These are phyloP conservation scores for Hortaea sp. DNA, from an alignment of 2,329 filamentous ascomycete species.

Conservation along the genomic window DNA sequence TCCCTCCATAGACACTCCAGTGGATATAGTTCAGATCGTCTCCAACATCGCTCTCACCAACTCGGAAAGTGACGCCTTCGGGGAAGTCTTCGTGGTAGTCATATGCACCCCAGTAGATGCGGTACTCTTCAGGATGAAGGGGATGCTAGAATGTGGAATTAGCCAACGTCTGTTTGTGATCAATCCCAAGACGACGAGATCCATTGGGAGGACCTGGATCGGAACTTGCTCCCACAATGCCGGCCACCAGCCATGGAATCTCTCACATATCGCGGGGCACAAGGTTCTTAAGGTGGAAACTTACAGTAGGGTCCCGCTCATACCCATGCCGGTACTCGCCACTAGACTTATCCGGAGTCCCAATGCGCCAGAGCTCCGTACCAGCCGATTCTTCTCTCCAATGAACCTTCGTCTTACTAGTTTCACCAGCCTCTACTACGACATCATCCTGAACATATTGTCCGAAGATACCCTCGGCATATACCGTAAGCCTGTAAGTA, in stretches of 20 bases:
- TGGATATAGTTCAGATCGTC: constrained; percentile 54
- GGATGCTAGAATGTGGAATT: constrained; percentile 25
- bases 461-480: constrained; percentile 53
- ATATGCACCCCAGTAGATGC: constrained; percentile 52
- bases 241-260: too few relatives aligned
- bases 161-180: too few relatives aligned
- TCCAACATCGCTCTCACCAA: constrained; percentile 42
- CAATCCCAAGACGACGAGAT: too few relatives aligned
- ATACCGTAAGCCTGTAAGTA: constrained; percentile 53
- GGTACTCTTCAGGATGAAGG: constrained; percentile 46
- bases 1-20: constrained; percentile 53
- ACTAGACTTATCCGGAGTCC: constrained; percentile 50
- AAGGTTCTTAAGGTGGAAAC: too few relatives aligned
- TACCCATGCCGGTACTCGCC: constrained; percentile 53
- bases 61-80: constrained; percentile 46
- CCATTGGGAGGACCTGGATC: too few relatives aligned
- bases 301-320: constrained; percentile 31
- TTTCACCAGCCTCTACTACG: constrained; percentile 33
- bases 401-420: constrained; percentile 29
- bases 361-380: constrained; percentile 52
- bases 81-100: constrained; percentile 53
- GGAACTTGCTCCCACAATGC: too few relatives aligned
- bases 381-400: constrained; percentile 50
- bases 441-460: constrained; percentile 47
- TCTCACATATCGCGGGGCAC: too few relatives aligned